phyloP scores from a whole-genome alignment of 31 red algal genomes.

The Odonthalia washingtoniensis region DNA sequence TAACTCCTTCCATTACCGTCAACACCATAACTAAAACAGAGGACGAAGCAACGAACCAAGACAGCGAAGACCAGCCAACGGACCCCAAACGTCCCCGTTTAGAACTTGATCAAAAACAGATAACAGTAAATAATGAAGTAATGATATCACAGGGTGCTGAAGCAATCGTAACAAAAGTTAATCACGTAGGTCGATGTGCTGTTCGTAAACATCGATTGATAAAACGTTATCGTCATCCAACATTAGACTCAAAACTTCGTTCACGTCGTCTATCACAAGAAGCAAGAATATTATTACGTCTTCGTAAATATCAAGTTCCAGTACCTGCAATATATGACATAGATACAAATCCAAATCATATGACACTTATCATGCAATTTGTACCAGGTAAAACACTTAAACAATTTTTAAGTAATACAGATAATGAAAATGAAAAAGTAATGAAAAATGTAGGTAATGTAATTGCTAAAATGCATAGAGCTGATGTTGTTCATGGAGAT shows the following conservation, averaged over 20 bases:
- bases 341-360: conserved; percentile 20
- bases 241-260: conserved; percentile 69
- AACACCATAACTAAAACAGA: no score
- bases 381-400: conserved; percentile 58
- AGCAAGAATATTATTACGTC: conserved; percentile 65
- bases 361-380: conserved; percentile 68
- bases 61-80: no score
- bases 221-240: conserved; percentile 78
- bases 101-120: no score
- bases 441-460: conserved; percentile 53
- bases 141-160: conserved; percentile 74
- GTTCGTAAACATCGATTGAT: conserved; percentile 65
- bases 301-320: conserved; percentile 54
- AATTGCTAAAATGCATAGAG: conserved; percentile 74
- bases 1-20: no score
- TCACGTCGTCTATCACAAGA: conserved; percentile 60
- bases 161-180: conserved; percentile 45
- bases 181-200: conserved; percentile 52
- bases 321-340: conserved; percentile 84
- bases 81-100: no score
- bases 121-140: neutral
- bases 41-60: no score
- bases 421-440: neutral
- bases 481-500: conserved; percentile 83
- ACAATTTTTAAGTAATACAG: conserved; percentile 30